Evolutionary conservation across 73 alveolate genomes (phyloP).

Genomic region (Diophrys appendiculata): DNA sequence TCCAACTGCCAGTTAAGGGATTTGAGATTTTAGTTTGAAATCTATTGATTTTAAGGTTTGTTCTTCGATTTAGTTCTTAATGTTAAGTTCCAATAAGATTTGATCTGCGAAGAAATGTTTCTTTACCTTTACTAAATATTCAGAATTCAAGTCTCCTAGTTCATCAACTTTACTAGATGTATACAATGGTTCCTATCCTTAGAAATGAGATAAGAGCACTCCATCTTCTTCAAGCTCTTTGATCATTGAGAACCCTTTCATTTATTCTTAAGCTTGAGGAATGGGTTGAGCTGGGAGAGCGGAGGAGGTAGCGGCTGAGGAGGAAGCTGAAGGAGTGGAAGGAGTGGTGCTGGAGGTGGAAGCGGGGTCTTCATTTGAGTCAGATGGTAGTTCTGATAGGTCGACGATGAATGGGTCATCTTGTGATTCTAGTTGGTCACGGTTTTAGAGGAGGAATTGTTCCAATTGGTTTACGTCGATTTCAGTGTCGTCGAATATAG

Average conservation of each 20-base stretch:
- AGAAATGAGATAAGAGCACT: background rate
- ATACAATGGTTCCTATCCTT: background rate
- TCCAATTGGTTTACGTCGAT: constrained; percentile 5
- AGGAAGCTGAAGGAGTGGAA: background rate
- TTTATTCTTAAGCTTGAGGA: background rate
- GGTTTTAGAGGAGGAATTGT: constrained; percentile 10
- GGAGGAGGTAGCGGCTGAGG: background rate
- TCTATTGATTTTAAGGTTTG: constrained; percentile 29
- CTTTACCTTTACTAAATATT: constrained; percentile 42
- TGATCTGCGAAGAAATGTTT: constrained; percentile 40
- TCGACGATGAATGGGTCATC: constrained; percentile 18
- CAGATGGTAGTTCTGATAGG: background rate
- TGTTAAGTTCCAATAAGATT: constrained; percentile 29
- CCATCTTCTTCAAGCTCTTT: constrained; percentile 23
- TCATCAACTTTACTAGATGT: constrained; percentile 5
- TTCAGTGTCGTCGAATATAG: background rate
- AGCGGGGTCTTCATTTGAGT: background rate
- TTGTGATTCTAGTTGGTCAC: constrained; percentile 10
- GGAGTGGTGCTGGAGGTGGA: no score
- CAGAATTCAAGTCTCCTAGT: constrained; percentile 27
- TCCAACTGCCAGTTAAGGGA: no score
- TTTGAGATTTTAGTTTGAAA: constrained; percentile 2
- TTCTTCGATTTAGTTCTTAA: constrained; percentile 57
- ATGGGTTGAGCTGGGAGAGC: background rate
- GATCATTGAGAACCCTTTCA: background rate